Evolutionary conservation across 2,329 filamentous ascomycete species (phyloP), one percentile per base, ranked within the genome.

Genomic region (Neophaeococcomyces aloes): DNA sequence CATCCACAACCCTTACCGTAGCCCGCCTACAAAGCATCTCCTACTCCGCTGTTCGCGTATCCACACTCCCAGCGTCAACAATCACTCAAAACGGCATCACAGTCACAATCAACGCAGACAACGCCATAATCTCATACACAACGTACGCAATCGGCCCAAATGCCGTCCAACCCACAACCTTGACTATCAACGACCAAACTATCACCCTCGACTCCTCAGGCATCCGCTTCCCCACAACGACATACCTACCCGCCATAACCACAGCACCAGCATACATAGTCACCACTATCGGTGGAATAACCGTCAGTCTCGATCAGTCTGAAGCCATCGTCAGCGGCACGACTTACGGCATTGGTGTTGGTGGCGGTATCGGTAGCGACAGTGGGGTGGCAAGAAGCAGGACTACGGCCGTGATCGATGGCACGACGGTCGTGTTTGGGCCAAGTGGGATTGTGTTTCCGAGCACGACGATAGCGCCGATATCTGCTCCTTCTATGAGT

Each of bases 311-410:
- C 19, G 55, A 50, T 31, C 36, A 47, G n/a, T 54, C 46, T 29
- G 48, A 53, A 38, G 56, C 49, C 7, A 65, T 78, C 21, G 61
- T 81, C 38, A 61, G 64, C 29, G 69, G 68, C 27, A 60, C 60
- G 2, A 75, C 69, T 0, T 76, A 74, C 51, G 72, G 68, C 1
- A 58, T 78, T 38, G 73, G n/a, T n/a, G n/a, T n/a, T n/a, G n/a
- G n/a, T n/a, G n/a, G n/a, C n/a, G n/a, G n/a, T n/a, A n/a, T n/a
- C n/a, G n/a, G n/a, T n/a, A n/a, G n/a, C n/a, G n/a, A 72, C 0
- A 63, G 69, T 0, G 64, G 62, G 8, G 61, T 63, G 2, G 39
- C 48, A 25, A 57, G 56, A n/a, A 56, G 56, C 8, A 68, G 60
- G 1, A 75, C 68, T 0, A 70, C 67, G 1, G 61, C 69, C 0